Conservation (phyloP, 352 stramenopile genomes). For the Aphanomyces euteiches region DNA sequence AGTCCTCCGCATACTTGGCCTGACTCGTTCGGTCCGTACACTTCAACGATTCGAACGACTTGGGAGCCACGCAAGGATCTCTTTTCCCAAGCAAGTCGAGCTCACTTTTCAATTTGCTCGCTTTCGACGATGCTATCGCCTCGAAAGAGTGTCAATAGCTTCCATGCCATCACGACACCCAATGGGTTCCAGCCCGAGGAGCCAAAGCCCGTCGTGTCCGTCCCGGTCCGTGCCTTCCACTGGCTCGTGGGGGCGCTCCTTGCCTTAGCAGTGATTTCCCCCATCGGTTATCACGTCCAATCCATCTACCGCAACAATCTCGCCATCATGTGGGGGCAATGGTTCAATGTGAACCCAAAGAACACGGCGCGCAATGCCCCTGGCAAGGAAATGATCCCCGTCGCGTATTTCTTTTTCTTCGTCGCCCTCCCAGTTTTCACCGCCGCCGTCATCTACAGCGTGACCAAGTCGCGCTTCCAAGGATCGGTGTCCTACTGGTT, state of each 20-base stretch:
- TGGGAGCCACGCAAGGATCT: neutral
- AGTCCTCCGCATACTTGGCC: too few species aligned
- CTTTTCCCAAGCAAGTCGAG: neutral
- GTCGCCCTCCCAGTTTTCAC: neutral
- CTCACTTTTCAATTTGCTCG: neutral
- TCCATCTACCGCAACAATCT: conserved; percentile 8
- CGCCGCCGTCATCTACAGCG: neutral
- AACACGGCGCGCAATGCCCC: neutral
- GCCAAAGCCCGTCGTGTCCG: neutral
- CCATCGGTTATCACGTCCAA: neutral
- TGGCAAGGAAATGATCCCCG: conserved; percentile 1
- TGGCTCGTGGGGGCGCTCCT: conserved; percentile 1
- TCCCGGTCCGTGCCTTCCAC: neutral
- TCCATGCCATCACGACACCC: neutral
- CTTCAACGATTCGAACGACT: too few species aligned
- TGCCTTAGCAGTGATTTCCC: neutral
- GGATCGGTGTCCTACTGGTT: neutral
- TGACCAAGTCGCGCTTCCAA: conserved; percentile 1
- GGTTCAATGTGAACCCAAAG: neutral
- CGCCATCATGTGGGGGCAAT: neutral
- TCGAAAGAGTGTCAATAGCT: neutral
- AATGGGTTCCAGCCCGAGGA: neutral
- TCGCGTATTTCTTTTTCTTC: conserved; percentile 1
- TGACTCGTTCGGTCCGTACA: too few species aligned
- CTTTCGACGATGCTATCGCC: neutral